These are phyloP conservation scores for Macrophomina tecta DNA, from an alignment of 2,329 filamentous ascomycete genomes.

Conservation along the genomic window DNA sequence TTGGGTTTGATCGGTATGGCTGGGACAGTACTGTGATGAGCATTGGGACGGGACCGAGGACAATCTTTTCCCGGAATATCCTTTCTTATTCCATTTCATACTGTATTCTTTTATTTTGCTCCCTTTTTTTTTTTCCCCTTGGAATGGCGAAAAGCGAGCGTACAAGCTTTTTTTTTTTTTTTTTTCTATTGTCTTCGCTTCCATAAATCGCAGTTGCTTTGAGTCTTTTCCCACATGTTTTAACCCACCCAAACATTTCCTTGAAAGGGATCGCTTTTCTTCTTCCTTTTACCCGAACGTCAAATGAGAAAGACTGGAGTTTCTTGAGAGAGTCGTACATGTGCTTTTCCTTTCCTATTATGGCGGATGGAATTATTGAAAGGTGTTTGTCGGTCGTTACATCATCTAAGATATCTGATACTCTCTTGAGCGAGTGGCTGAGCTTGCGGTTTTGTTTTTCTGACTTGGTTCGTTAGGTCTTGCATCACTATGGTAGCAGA, in stretches of 20 bases:
- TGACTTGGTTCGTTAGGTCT: not conserved
- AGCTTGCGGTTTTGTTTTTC: not conserved
- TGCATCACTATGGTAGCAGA: not conserved
- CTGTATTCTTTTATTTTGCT: not conserved
- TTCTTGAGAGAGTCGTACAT: not conserved
- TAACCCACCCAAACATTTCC: too few relatives aligned
- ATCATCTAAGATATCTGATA: not conserved
- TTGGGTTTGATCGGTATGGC: not conserved
- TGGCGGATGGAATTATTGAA: not conserved
- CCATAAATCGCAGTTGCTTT: too few relatives aligned
- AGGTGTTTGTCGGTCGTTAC: conserved; percentile 8
- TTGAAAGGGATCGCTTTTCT: too few relatives aligned
- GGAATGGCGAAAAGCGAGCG: not conserved
- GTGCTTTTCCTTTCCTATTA: not conserved
- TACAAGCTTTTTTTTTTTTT: not conserved
- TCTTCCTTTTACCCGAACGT: not conserved
- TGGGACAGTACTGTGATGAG: not conserved
- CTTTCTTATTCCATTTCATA: not conserved
- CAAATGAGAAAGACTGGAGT: not conserved
- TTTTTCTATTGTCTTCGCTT: not conserved
- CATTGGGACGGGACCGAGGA: not conserved
- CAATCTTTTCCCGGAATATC: not conserved
- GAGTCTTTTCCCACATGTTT: too few relatives aligned
- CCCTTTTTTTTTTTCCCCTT: not conserved
- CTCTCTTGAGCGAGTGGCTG: not conserved